A percentile compares a stretch with the other conserved stretches of the same genome.
These are phyloP conservation scores for Triticum timopheevii DNA, from an alignment of 176 grass and related monocot genomes.

Conservation along the genomic window DNA sequence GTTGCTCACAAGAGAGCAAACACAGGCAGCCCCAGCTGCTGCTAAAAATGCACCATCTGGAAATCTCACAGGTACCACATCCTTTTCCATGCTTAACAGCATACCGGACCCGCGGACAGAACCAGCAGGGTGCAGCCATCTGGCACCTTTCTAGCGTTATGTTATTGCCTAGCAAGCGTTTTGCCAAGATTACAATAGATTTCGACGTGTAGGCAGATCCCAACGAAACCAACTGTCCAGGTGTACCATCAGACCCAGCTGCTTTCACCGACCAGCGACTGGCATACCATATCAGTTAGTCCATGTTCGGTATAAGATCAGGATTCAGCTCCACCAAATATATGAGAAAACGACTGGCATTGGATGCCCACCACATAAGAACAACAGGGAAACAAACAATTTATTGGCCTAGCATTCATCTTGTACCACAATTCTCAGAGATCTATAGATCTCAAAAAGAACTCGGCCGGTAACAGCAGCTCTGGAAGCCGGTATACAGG, in stretches of 20 bases:
- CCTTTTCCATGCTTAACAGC: slow-evolving; percentile 32
- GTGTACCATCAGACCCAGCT: slow-evolving; percentile 15
- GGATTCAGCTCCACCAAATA: neutral
- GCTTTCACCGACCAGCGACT: slow-evolving; percentile 18
- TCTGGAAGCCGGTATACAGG: neutral
- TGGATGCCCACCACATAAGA: neutral
- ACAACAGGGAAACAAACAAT: slow-evolving; percentile 14
- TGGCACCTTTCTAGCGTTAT: slow-evolving; percentile 7
- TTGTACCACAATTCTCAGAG: neutral
- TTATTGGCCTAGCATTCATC: slow-evolving; percentile 26
- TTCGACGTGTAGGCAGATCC: slow-evolving; percentile 36
- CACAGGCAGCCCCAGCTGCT: slow-evolving; percentile 20
- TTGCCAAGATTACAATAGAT: slow-evolving; percentile 41
- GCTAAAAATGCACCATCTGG: neutral
- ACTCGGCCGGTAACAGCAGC: slow-evolving; percentile 1
- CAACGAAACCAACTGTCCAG: slow-evolving; percentile 17
- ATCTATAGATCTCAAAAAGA: slow-evolving; percentile 15
- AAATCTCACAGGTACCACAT: slow-evolving; percentile 40
- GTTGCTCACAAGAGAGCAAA: slow-evolving; percentile 14
- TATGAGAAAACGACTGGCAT: slow-evolving; percentile 10
- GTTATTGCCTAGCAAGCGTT: neutral
- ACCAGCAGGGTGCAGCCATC: slow-evolving; percentile 3
- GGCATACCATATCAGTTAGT: neutral
- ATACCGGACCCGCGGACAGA: neutral
- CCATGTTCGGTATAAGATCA: slow-evolving; percentile 17